A percentile compares a stretch with the other conserved stretches of the same genome.
These are phyloP conservation scores for Paraconiothyrium brasiliense DNA, from an alignment of 2,329 filamentous ascomycete species.

Conservation along the genomic window DNA sequence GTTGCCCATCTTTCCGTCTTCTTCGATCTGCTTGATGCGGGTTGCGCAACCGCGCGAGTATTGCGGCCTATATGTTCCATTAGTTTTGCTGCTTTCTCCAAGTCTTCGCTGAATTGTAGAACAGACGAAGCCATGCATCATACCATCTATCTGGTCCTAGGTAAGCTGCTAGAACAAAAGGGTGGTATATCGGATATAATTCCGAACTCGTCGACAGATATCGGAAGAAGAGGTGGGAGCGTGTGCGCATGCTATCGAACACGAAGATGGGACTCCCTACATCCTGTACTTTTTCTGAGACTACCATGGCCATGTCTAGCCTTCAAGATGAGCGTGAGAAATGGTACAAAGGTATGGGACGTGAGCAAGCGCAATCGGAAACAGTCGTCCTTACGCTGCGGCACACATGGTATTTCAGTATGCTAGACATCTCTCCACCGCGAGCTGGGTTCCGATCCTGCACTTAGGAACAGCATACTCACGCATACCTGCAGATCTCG, in stretches of 20 bases:
- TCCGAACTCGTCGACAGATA: slow-evolving; percentile 2
- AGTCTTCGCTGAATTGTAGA: neutral
- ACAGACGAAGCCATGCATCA: neutral
- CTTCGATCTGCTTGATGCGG: neutral
- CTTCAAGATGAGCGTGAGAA: too few relatives aligned
- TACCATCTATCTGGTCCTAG: neutral
- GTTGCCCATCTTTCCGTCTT: neutral
- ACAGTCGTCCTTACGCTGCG: too few relatives aligned
- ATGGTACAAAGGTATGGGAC: neutral
- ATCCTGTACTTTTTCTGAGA: too few relatives aligned
- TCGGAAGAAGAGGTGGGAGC: slow-evolving; percentile 2
- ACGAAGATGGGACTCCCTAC: neutral
- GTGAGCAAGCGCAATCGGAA: too few relatives aligned
- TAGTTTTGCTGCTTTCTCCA: too few relatives aligned
- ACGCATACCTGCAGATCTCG: neutral
- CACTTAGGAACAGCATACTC: neutral
- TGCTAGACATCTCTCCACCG: too few relatives aligned
- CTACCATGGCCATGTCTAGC: too few relatives aligned
- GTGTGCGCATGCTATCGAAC: slow-evolving; percentile 2
- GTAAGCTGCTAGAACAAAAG: neutral
- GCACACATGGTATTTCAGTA: too few relatives aligned
- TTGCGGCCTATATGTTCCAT: neutral
- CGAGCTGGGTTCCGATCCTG: too few relatives aligned
- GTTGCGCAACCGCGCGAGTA: too few relatives aligned
- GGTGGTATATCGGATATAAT: neutral